Percentiles rank a stretch among this genome's conserved stretches.
phyloP scores from a whole-genome alignment of 108 stramenopile genomes.

The Skeletonema tropicum region DNA sequence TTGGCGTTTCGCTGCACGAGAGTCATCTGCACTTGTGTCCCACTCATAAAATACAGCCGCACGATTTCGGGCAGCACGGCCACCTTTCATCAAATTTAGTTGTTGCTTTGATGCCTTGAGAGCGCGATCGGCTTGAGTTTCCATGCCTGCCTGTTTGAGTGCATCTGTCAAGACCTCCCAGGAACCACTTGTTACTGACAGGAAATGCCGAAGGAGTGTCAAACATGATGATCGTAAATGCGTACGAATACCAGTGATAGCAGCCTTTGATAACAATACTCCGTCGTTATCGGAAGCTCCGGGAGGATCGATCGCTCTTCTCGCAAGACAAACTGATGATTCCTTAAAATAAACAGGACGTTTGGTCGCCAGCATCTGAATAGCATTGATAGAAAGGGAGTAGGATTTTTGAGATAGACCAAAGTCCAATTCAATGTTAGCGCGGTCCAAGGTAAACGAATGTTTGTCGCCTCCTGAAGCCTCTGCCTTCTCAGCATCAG shows the following conservation, averaged over 20 bases:
- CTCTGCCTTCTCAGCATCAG: slow-evolving; percentile 50
- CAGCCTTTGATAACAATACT: slow-evolving; percentile 43
- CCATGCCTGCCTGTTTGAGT: slow-evolving; percentile 67
- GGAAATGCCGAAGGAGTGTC: slow-evolving; percentile 79
- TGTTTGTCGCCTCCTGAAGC: slow-evolving; percentile 30
- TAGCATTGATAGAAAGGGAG: slow-evolving; percentile 81
- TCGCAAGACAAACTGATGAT: slow-evolving; percentile 74
- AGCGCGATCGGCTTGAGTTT: slow-evolving; percentile 86
- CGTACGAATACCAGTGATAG: slow-evolving; percentile 60
- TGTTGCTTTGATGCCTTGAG: slow-evolving; percentile 79
- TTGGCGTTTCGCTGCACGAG: slow-evolving; percentile 73
- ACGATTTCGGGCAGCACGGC: slow-evolving; percentile 84
- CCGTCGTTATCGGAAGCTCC: slow-evolving; percentile 36
- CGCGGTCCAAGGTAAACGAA: slow-evolving; percentile 47
- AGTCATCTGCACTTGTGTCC: slow-evolving; percentile 68
- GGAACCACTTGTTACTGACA: slow-evolving; percentile 75
- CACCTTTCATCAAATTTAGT: slow-evolving; percentile 78
- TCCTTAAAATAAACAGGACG: slow-evolving; percentile 84
- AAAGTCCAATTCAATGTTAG: slow-evolving; percentile 77
- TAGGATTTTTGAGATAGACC: slow-evolving; percentile 82
- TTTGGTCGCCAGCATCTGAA: slow-evolving; percentile 75
- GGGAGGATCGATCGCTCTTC: slow-evolving; percentile 75
- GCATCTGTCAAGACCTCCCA: slow-evolving; percentile 67
- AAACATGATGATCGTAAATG: slow-evolving; percentile 81
- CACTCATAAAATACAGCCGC: slow-evolving; percentile 88